A percentile compares a stretch with the other conserved stretches of the same genome.
Conservation (phyloP, 345 rosid genomes). For the Brassica juncea region DNA sequence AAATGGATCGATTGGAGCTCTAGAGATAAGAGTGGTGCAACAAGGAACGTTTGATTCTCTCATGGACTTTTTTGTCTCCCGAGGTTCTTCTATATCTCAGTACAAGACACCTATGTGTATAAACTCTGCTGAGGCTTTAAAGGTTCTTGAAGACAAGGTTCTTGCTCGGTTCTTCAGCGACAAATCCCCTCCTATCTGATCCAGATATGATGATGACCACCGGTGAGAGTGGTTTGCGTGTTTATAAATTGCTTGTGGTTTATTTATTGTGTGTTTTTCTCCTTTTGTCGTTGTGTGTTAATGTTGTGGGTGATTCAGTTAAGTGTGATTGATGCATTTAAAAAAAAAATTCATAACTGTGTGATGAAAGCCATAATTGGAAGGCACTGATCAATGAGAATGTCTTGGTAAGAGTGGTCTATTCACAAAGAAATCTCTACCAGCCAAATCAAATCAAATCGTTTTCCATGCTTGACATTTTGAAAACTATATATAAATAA, state of each 20-base stretch:
- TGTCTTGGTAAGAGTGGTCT: background rate
- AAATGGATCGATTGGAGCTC: background rate
- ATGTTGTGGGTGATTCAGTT: background rate
- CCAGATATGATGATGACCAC: background rate
- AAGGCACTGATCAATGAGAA: background rate
- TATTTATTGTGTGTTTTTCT: background rate
- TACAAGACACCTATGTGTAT: background rate
- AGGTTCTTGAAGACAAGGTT: background rate
- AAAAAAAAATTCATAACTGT: background rate
- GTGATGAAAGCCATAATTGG: background rate
- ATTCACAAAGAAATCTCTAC: no score
- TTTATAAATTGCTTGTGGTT: background rate
- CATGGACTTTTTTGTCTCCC: background rate
- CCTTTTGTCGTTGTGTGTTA: background rate
- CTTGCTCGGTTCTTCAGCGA: background rate
- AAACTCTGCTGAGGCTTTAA: background rate
- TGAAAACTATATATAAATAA: no score
- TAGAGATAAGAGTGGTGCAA: background rate
- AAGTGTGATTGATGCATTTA: background rate
- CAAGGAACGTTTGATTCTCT: background rate
- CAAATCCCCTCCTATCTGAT: background rate
- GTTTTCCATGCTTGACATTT: no score
- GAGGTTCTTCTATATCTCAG: background rate
- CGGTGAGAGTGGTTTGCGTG: background rate
- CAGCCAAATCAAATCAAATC: no score